These are phyloP conservation scores for Penicillium cinerascens DNA, from an alignment of 495 filamentous ascomycete genomes.

Conservation along the genomic window DNA sequence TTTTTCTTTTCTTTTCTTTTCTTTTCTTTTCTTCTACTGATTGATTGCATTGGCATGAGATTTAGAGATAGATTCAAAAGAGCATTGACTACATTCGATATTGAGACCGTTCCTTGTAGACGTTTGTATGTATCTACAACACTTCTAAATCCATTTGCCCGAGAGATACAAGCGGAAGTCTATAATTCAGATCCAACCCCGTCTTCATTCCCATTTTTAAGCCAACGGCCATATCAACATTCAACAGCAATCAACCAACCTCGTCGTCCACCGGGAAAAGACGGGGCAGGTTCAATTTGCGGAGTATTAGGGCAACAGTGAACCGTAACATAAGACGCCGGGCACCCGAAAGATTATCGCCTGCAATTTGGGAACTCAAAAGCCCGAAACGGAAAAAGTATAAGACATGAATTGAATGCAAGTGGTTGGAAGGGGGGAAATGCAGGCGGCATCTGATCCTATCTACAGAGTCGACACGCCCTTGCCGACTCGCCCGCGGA, in stretches of 20 bases:
- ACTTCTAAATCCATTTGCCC: neutral
- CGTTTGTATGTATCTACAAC: neutral
- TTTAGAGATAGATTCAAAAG: neutral
- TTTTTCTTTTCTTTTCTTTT: neutral
- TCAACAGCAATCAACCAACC: neutral
- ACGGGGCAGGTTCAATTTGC: neutral
- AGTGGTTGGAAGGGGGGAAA: slow-evolving; percentile 7
- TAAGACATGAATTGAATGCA: slow-evolving; percentile 30
- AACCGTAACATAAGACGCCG: slow-evolving; percentile 6
- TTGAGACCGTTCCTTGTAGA: neutral
- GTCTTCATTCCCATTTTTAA: neutral
- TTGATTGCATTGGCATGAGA: too few relatives aligned
- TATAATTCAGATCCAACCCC: neutral
- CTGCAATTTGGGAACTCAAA: slow-evolving; percentile 21
- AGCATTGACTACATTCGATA: too few relatives aligned
- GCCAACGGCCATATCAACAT: neutral
- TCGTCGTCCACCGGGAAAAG: neutral
- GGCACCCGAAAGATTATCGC: slow-evolving; percentile 22
- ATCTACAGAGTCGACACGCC: slow-evolving; percentile 11
- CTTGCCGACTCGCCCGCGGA: slow-evolving; percentile 24
- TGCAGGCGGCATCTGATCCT: neutral
- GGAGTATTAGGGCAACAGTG: slow-evolving; percentile 1
- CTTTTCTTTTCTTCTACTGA: too few relatives aligned
- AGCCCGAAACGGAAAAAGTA: slow-evolving; percentile 7
- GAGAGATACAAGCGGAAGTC: neutral